Percentiles rank a stretch among this genome's conserved stretches.
These are phyloP conservation scores for Acacia confusa DNA, from an alignment of 306 rosid species.

Conservation along the genomic window DNA sequence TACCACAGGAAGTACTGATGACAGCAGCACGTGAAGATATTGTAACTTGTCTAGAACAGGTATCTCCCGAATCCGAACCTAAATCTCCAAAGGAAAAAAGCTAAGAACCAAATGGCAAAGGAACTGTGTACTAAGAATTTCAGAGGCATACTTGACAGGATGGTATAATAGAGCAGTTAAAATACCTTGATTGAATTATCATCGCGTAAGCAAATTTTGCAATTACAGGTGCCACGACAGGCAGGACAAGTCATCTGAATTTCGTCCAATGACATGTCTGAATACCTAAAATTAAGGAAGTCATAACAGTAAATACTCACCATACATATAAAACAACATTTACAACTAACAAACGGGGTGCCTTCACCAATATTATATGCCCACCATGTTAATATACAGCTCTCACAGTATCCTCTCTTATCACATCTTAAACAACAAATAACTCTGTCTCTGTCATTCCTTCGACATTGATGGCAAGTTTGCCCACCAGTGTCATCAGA, in stretches of 20 bases:
- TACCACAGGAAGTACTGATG: conserved; percentile 88
- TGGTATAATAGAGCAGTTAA: neutral
- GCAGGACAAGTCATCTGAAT: conserved; percentile 86
- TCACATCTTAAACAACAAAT: conserved; percentile 84
- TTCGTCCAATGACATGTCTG: conserved; percentile 66
- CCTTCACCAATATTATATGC: conserved; percentile 27
- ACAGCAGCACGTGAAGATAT: conserved; percentile 73
- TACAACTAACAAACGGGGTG: neutral
- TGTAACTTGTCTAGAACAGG: conserved; percentile 78
- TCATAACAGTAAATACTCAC: conserved; percentile 16
- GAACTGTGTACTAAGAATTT: conserved; percentile 21
- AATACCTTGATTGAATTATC: conserved; percentile 90
- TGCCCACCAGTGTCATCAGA: conserved; percentile 79
- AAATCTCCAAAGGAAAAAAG: conserved; percentile 30
- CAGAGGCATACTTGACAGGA: conserved; percentile 23
- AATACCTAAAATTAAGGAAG: conserved; percentile 56
- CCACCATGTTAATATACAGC: conserved; percentile 75
- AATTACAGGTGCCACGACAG: conserved; percentile 85
- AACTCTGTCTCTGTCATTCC: conserved; percentile 62
- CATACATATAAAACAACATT: conserved; percentile 7
- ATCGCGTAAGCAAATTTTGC: conserved; percentile 76
- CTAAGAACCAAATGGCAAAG: conserved; percentile 22
- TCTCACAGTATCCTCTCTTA: conserved; percentile 86
- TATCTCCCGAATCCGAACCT: conserved; percentile 90
- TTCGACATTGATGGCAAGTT: conserved; percentile 85